Conservation (phyloP, 163 green algal genomes). For the Volvox carteri region DNA sequence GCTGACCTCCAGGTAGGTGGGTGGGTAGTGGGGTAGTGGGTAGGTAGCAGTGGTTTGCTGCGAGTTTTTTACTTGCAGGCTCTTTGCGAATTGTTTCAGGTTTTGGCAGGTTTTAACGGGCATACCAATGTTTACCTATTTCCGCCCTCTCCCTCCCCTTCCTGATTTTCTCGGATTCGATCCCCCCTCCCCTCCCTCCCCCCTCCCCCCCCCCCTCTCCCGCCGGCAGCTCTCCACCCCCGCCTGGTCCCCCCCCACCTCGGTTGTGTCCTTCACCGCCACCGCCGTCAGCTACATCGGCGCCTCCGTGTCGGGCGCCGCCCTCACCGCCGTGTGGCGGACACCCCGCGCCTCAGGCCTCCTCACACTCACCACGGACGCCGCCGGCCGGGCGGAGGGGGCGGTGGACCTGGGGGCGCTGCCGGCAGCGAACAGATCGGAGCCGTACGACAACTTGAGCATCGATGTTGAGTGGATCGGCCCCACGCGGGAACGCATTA, state of each 20-base stretch:
- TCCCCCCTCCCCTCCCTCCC: background rate
- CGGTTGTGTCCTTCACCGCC: background rate
- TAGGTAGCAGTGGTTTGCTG: no score
- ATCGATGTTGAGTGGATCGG: constrained; percentile 68
- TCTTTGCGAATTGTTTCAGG: no score
- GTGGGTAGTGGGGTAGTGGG: no score
- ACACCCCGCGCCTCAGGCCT: background rate
- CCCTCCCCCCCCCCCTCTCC: background rate
- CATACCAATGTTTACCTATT: background rate
- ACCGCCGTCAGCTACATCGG: constrained; percentile 33
- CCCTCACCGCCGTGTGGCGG: constrained; percentile 24
- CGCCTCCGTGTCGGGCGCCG: background rate
- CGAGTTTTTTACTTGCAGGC: no score
- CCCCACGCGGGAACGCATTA: constrained; percentile 68
- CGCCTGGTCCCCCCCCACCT: constrained; percentile 1
- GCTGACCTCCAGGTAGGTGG: constrained; percentile 32
- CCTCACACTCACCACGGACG: constrained; percentile 43
- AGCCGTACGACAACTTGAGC: constrained; percentile 50
- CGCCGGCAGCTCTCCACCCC: constrained; percentile 2
- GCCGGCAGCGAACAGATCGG: constrained; percentile 40
- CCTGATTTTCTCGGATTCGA: background rate
- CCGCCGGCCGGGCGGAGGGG: constrained; percentile 22
- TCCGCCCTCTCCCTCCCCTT: no score
- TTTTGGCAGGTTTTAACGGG: background rate
- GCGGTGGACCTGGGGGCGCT: constrained; percentile 57